Evolutionary conservation across 352 stramenopile genomes (phyloP), one percentile per base, ranked within the genome.

Genomic region (Globisporangium camurandrum): DNA sequence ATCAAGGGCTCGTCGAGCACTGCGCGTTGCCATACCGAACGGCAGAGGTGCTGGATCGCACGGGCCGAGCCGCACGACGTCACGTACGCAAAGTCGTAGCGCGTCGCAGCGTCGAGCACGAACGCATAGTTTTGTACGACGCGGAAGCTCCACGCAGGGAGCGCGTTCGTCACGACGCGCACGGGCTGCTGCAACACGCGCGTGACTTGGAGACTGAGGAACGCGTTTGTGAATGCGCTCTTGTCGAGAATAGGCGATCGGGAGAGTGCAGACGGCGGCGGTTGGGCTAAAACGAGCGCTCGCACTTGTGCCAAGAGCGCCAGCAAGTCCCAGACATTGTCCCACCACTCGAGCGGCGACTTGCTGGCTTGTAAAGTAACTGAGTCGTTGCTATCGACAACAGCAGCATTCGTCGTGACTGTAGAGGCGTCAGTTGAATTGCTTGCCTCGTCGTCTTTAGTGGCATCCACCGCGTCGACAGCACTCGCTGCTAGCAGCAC

Each of bases 31-130:
- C 79, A 90, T 14, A 90, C 57, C 14, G 75, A 77, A 1, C 70
- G 62, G 43, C 73, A 84, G 12, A 90, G 53, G 51, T 84, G 84
- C 45, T 81, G 67, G 51, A 90, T 86, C 7, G 79, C 71, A 20
- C 79, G 67, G 16, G 79, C 71, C n/a, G 66, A 69, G 1, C 79
- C 79, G 58, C 75, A 82, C 7, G 64, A 75, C n/a, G 69, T 86
- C 16, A 68, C 69, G 36, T 84, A 86, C 61, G 84, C 65, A 46
- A 87, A 85, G 54, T 85, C 69, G 34, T 68, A 76, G 0, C 71
- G 65, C 28, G 74, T 88, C 1, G 84, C 71, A 44, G 79, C 81
- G 16, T 82, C 63, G n/a, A 90, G 51, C 19, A 84, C 64, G 43
- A 88, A 87, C 20, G 69, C 46, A 45, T 76, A 86, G 8, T 82